phyloP scores from a whole-genome alignment of 2,329 filamentous ascomycete genomes.

The Neobulgaria alba region DNA sequence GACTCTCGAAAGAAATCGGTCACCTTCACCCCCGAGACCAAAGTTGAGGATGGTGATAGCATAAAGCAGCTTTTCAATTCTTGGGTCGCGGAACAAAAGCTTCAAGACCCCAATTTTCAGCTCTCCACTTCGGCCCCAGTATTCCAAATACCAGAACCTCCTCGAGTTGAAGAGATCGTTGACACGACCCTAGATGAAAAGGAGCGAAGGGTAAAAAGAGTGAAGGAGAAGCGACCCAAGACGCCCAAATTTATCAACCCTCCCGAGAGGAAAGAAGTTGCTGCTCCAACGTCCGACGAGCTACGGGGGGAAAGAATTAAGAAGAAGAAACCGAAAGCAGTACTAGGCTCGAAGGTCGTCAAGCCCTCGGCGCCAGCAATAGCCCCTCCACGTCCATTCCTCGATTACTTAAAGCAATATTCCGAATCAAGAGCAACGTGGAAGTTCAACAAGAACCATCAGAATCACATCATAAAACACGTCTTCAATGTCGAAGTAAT shows the following conservation, averaged over 20 bases:
- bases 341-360: conserved; percentile 10
- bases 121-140: conserved; percentile 13
- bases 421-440: conserved; percentile 60
- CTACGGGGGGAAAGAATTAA: too few species aligned
- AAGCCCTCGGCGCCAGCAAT: conserved; percentile 13
- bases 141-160: conserved; percentile 22
- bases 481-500: conserved; percentile 64
- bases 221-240: conserved; percentile 19
- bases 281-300: conserved; percentile 4
- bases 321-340: too few species aligned
- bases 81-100: conserved; percentile 35
- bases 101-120: conserved; percentile 22
- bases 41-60: conserved; percentile 46
- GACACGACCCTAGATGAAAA: conserved; percentile 24
- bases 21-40: conserved; percentile 55
- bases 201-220: conserved; percentile 23
- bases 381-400: conserved; percentile 47
- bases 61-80: conserved; percentile 42
- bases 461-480: conserved; percentile 78
- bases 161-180: conserved; percentile 23
- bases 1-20: conserved; percentile 45
- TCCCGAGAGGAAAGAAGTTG: too few species aligned
- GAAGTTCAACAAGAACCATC: conserved; percentile 96
- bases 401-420: conserved; percentile 72
- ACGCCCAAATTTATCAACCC: too few species aligned